These are phyloP conservation scores for Copromyces sp. DNA, from an alignment of 495 filamentous ascomycete genomes.

Conservation along the genomic window DNA sequence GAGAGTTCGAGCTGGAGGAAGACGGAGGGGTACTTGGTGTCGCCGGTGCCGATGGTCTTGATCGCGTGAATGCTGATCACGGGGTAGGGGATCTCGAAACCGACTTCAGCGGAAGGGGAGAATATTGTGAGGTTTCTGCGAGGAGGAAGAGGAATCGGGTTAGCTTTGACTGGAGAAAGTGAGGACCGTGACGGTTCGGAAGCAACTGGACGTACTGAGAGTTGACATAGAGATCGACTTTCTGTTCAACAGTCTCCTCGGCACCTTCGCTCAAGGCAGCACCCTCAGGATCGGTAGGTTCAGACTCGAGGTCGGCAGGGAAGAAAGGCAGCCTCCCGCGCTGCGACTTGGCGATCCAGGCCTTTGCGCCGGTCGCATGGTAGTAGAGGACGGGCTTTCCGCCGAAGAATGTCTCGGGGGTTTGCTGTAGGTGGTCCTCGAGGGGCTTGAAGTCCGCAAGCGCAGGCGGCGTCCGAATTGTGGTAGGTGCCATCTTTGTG, in stretches of 20 bases:
- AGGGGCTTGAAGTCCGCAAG: slow-evolving; percentile 57
- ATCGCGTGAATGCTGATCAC: slow-evolving; percentile 82
- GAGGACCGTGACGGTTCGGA: neutral
- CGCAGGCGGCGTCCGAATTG: slow-evolving; percentile 31
- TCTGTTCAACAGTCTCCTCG: slow-evolving; percentile 31
- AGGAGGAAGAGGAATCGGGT: neutral
- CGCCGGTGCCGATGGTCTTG: slow-evolving; percentile 38
- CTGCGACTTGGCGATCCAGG: slow-evolving; percentile 40
- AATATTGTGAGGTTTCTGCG: slow-evolving; percentile 64
- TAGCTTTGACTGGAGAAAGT: neutral
- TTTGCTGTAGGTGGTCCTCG: slow-evolving; percentile 70
- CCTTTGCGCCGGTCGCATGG: slow-evolving; percentile 52
- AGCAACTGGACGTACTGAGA: slow-evolving; percentile 51
- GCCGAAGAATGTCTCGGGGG: slow-evolving; percentile 72
- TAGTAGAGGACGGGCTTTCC: slow-evolving; percentile 74
- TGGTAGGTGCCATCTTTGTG: slow-evolving; percentile 26
- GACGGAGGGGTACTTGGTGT: slow-evolving; percentile 43
- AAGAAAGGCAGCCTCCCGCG: slow-evolving; percentile 42
- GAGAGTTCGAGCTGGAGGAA: slow-evolving; percentile 71
- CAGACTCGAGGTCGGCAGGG: slow-evolving; percentile 20
- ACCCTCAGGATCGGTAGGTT: slow-evolving; percentile 24
- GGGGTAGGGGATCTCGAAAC: slow-evolving; percentile 78
- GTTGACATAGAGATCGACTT: slow-evolving; percentile 65
- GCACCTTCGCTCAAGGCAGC: slow-evolving; percentile 22
- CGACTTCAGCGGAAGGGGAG: slow-evolving; percentile 46